Conservation (phyloP, 768 basidiomycete species). For the Neoboletus magnificus region DNA sequence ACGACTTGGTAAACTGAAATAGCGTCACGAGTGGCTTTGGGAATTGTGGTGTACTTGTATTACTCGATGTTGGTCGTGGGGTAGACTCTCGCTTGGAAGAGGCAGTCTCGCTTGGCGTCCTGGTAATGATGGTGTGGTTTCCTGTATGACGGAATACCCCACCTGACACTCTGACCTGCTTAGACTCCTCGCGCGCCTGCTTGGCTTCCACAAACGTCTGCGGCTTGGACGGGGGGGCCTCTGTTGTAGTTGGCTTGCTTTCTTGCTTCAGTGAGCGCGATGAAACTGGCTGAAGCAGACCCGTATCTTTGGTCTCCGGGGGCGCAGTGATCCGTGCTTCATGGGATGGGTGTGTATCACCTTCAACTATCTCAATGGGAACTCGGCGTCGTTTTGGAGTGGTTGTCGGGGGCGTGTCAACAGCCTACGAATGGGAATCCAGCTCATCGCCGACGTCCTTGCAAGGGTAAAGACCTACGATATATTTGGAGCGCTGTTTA, state of each 20-base stretch:
- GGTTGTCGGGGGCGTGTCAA: background rate
- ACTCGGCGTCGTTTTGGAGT: conserved; percentile 51
- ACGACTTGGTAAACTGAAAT: conserved; percentile 61
- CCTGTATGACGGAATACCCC: conserved; percentile 72
- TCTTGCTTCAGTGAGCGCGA: conserved; percentile 33
- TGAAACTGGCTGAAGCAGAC: conserved; percentile 39
- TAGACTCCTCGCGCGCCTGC: conserved; percentile 47
- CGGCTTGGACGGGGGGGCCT: conserved; percentile 11
- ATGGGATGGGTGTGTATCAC: conserved; percentile 10
- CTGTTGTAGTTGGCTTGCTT: conserved; percentile 4
- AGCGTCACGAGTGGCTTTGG: conserved; percentile 41
- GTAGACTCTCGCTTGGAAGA: conserved; percentile 3
- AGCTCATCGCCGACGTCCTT: background rate
- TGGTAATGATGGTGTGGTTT: conserved; percentile 53
- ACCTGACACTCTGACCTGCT: conserved; percentile 52
- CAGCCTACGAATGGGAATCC: conserved; percentile 11
- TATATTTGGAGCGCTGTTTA: conserved; percentile 36
- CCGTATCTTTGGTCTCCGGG: conserved; percentile 10
- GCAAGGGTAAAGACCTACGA: conserved; percentile 10
- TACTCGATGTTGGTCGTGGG: background rate
- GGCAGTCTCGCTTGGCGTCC: conserved; percentile 19
- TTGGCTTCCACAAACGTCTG: conserved; percentile 58
- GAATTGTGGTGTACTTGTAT: conserved; percentile 1
- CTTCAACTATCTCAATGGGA: conserved; percentile 60
- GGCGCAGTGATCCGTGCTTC: background rate